Evolutionary conservation across 352 stramenopile genomes (phyloP).

Genomic region (Phytopythium cucurbitacearum): DNA sequence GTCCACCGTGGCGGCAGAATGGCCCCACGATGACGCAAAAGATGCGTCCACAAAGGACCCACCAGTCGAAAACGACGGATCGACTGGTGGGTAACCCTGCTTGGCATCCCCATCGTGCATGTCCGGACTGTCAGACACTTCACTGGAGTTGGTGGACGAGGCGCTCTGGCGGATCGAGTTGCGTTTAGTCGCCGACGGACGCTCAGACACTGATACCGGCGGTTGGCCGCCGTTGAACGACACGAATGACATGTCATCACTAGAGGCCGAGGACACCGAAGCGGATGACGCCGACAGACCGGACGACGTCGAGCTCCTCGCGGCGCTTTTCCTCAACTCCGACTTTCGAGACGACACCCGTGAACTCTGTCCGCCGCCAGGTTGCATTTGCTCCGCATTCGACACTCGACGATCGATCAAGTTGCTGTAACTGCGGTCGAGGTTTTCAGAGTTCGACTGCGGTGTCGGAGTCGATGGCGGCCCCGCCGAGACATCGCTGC

Average conservation of each 20-base stretch:
- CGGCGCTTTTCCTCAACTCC: not conserved
- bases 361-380: conserved; percentile 2
- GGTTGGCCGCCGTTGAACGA: conserved; percentile 17
- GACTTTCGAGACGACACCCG: not conserved
- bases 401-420: conserved; percentile 10
- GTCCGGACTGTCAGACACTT: too few species aligned
- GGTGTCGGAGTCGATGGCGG: not conserved
- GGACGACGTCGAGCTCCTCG: conserved; percentile 5
- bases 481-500: not conserved
- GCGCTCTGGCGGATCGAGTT: not conserved
- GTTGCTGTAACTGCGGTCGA: conserved; percentile 22
- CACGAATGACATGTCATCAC: conserved; percentile 21
- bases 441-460: conserved; percentile 2
- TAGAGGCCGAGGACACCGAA: conserved; percentile 14
- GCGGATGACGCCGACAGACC: conserved; percentile 13
- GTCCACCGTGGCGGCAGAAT: not conserved
- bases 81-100: not conserved
- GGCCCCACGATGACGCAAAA: not conserved
- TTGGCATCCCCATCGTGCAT: not conserved
- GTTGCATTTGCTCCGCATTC: not conserved
- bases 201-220: not conserved
- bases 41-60: conserved; percentile 4
- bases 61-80: not conserved
- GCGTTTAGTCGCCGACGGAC: too few species aligned
- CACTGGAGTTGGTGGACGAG: not conserved